Conservation (phyloP, 306 rosid genomes). For the Malus fusca region DNA sequence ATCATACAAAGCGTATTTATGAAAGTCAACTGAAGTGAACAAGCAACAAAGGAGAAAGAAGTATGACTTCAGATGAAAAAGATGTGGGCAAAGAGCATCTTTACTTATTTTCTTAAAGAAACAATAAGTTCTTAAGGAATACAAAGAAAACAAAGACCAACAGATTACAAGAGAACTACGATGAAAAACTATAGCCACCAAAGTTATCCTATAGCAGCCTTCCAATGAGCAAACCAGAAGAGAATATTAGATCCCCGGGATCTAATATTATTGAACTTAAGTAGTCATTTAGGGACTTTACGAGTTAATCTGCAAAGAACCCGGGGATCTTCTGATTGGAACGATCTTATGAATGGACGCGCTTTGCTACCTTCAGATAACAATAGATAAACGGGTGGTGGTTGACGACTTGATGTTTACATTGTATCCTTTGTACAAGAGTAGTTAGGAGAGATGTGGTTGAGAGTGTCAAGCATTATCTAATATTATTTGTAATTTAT, state of each 20-base stretch:
- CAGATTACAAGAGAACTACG: no score
- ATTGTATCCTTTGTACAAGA: not conserved
- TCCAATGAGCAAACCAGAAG: no score
- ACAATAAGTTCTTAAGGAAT: not conserved
- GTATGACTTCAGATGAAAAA: not conserved
- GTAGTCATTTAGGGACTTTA: not conserved
- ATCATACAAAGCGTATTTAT: not conserved
- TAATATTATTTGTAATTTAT: not conserved
- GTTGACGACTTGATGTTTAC: not conserved
- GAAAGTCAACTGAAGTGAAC: not conserved
- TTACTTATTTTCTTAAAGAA: not conserved
- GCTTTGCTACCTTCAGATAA: not conserved
- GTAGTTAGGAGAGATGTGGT: not conserved
- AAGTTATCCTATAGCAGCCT: no score
- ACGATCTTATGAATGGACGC: not conserved
- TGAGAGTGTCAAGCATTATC: not conserved
- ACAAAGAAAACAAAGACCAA: not conserved
- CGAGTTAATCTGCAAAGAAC: not conserved
- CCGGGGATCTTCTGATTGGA: not conserved
- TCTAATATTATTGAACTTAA: not conserved
- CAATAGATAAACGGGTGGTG: not conserved
- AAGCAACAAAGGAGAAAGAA: not conserved
- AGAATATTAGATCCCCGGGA: no score
- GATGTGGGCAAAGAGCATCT: not conserved
- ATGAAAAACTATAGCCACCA: no score